phyloP scores from a whole-genome alignment of 2,329 filamentous ascomycete species.

The Trichoderma citrinoviride region DNA sequence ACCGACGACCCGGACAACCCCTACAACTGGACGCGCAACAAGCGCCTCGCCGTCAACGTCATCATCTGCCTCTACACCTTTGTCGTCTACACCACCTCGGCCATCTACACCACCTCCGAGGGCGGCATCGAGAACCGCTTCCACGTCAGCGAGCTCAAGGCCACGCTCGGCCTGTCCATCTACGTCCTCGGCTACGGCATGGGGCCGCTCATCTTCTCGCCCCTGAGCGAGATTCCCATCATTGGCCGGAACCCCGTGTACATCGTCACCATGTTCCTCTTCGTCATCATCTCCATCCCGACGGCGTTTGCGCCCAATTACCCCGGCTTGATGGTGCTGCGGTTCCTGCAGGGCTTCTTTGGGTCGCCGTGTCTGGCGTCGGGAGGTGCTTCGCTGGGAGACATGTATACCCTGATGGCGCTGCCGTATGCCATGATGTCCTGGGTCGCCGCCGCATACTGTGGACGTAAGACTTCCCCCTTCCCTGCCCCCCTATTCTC shows the following conservation, averaged over 20 bases:
- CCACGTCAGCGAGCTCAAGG: constrained; percentile 49
- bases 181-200: constrained; percentile 64
- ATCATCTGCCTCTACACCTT: constrained; percentile 58
- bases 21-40: constrained; percentile 51
- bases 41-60: constrained; percentile 41
- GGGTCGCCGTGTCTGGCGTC: constrained; percentile 64
- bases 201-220: constrained; percentile 64
- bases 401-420: constrained; percentile 54
- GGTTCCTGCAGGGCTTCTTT: constrained; percentile 65
- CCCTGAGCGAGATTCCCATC: constrained; percentile 63
- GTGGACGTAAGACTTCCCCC: constrained; percentile 38
- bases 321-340: constrained; percentile 59
- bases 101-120: constrained; percentile 48
- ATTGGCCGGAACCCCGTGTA: constrained; percentile 69
- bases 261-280: constrained; percentile 64
- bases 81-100: constrained; percentile 52
- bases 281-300: constrained; percentile 64
- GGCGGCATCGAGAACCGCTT: constrained; percentile 52
- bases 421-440: constrained; percentile 58
- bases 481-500: neutral
- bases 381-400: constrained; percentile 50
- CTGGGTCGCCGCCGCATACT: constrained; percentile 56
- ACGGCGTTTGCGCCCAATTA: constrained; percentile 63
- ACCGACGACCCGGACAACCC: constrained; percentile 56
- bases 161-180: constrained; percentile 57